Evolutionary conservation across 2,329 filamentous ascomycete species (phyloP).

Genomic region (Sporothrix pallida): DNA sequence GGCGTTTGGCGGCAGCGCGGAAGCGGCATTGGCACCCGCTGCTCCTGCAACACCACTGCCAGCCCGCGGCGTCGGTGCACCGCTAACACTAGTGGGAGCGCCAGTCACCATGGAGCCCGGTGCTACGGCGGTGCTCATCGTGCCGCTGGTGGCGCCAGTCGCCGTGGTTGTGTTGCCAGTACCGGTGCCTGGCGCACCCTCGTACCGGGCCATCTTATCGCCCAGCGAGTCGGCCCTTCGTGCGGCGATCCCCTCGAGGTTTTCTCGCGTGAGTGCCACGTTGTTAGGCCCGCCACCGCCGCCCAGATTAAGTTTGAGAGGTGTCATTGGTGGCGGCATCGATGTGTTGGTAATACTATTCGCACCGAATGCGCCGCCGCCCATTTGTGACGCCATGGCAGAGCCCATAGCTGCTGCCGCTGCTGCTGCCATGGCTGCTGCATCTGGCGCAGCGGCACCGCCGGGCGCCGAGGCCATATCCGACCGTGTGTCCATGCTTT

Average conservation of each 20-base stretch:
- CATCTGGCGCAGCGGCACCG: not conserved
- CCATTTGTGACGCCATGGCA: not conserved
- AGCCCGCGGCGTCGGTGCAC: not conserved
- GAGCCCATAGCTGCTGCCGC: slow-evolving; percentile 1
- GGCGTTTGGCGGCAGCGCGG: slow-evolving; percentile 42
- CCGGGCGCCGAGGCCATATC: slow-evolving; percentile 56
- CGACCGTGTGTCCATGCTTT: slow-evolving; percentile 44
- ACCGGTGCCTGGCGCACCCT: slow-evolving; percentile 52
- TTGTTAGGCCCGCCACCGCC: slow-evolving; percentile 54
- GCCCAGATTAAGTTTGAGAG: not conserved
- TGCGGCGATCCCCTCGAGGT: slow-evolving; percentile 74
- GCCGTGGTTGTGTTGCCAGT: not conserved
- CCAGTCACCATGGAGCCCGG: slow-evolving; percentile 10
- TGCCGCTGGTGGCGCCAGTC: not conserved
- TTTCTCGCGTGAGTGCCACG: slow-evolving; percentile 75
- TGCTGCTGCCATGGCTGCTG: not conserved
- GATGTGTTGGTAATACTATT: not conserved
- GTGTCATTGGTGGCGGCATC: slow-evolving; percentile 32
- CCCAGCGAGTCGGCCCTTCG: slow-evolving; percentile 75
- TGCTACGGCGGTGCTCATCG: not conserved
- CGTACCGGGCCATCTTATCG: slow-evolving; percentile 84
- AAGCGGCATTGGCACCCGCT: not conserved
- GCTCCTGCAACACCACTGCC: not conserved
- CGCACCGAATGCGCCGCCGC: not conserved
- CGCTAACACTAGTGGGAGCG: not conserved